phyloP scores from a whole-genome alignment of 1,139 yeast species.

The Taiozyma onychis region DNA sequence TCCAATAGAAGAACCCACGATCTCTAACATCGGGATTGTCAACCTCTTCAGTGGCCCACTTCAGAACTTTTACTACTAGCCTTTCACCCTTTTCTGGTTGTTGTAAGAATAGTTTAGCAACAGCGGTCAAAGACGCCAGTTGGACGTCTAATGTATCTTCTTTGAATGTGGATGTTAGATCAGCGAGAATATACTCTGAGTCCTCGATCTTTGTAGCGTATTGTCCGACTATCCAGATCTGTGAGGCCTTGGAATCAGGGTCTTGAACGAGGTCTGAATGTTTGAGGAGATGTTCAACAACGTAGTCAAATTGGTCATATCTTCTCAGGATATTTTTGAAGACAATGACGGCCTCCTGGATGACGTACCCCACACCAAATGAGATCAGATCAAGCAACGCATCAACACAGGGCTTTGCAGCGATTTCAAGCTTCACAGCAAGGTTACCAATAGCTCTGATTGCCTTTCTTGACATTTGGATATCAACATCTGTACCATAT shows the following conservation, averaged over 20 bases:
- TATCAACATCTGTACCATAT: slow-evolving; percentile 82
- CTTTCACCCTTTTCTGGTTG: slow-evolving; percentile 52
- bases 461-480: slow-evolving; percentile 81
- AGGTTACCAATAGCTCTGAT: slow-evolving; percentile 86
- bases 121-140: slow-evolving; percentile 66
- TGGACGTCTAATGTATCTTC: slow-evolving; percentile 74
- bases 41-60: slow-evolving; percentile 68
- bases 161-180: slow-evolving; percentile 41
- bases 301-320: slow-evolving; percentile 51
- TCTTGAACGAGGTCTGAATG: slow-evolving; percentile 53
- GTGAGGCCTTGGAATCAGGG: slow-evolving; percentile 71
- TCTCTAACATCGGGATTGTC: slow-evolving; percentile 83
- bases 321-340: slow-evolving; percentile 71
- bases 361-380: slow-evolving; percentile 66
- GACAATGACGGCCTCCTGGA: slow-evolving; percentile 77
- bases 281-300: slow-evolving; percentile 25
- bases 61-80: slow-evolving; percentile 54
- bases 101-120: slow-evolving; percentile 60
- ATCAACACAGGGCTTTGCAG: slow-evolving; percentile 60
- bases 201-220: slow-evolving; percentile 48
- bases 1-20: slow-evolving; percentile 83
- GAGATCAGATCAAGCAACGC: slow-evolving; percentile 55
- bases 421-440: slow-evolving; percentile 65
- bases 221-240: slow-evolving; percentile 84
- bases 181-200: slow-evolving; percentile 41